These are phyloP conservation scores for Cystofilobasidium ferigula DNA, from an alignment of 768 basidiomycete species.

Conservation along the genomic window DNA sequence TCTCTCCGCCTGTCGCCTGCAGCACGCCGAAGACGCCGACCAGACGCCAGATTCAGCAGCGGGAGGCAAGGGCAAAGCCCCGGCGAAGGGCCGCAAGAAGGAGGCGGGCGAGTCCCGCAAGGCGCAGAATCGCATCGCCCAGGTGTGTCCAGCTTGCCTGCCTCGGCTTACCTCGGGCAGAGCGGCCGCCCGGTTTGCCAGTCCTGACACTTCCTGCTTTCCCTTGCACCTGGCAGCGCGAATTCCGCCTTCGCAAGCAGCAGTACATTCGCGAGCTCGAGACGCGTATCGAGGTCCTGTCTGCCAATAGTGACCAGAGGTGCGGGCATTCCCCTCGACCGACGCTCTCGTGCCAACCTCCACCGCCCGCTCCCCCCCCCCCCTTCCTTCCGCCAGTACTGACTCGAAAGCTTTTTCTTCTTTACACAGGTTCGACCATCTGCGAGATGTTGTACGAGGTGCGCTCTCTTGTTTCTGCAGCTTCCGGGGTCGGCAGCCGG, in stretches of 20 bases:
- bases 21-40: neutral
- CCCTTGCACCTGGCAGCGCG: neutral
- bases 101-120: conserved; percentile 5
- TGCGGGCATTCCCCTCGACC: neutral
- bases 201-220: neutral
- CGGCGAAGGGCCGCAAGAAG: conserved; percentile 15
- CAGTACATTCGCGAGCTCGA: conserved; percentile 25
- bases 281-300: conserved; percentile 19
- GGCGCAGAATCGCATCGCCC: conserved; percentile 16
- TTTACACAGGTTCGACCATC: neutral
- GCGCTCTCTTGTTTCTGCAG: neutral
- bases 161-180: neutral
- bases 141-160: neutral
- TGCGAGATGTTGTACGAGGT: conserved; percentile 20
- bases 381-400: neutral
- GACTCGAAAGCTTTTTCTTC: neutral
- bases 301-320: conserved; percentile 12
- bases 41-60: neutral
- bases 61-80: neutral
- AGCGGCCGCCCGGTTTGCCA: no score
- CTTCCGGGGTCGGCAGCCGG: neutral
- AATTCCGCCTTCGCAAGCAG: conserved; percentile 20
- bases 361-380: neutral
- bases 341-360: no score
- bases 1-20: neutral